phyloP scores from a whole-genome alignment of 495 filamentous ascomycete genomes.

The Parathielavia appendiculata region DNA sequence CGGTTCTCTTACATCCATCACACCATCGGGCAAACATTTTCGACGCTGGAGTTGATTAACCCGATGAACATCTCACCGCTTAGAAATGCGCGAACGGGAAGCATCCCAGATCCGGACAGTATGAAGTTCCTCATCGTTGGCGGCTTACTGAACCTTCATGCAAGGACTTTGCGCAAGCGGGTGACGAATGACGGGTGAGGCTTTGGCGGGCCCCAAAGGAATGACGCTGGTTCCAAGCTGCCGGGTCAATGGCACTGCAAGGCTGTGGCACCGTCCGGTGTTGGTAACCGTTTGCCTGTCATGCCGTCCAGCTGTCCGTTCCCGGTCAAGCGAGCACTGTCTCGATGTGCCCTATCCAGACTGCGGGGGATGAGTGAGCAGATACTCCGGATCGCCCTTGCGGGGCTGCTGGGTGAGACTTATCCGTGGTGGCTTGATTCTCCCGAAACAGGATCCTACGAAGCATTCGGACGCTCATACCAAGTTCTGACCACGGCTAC shows the following conservation, averaged over 20 bases:
- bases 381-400: no score
- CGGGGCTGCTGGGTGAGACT: conserved; percentile 7
- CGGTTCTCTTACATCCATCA: background rate
- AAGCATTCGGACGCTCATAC: background rate
- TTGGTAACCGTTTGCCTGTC: background rate
- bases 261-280: background rate
- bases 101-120: background rate
- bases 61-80: background rate
- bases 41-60: background rate
- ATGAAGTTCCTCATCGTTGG: background rate
- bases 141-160: background rate
- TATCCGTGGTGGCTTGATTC: background rate
- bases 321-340: background rate
- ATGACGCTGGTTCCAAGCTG: conserved; percentile 21
- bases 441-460: conserved; percentile 5
- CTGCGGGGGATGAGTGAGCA: no score
- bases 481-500: background rate
- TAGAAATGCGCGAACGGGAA: background rate
- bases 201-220: background rate
- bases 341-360: background rate
- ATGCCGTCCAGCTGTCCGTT: background rate
- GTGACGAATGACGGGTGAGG: background rate
- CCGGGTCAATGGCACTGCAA: conserved; percentile 10
- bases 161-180: conserved; percentile 2
- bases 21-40: background rate